Percentiles rank a stretch among this genome's conserved stretches.
These are phyloP conservation scores for Corinectria fuckeliana DNA, from an alignment of 2,329 filamentous ascomycete species.

Conservation along the genomic window DNA sequence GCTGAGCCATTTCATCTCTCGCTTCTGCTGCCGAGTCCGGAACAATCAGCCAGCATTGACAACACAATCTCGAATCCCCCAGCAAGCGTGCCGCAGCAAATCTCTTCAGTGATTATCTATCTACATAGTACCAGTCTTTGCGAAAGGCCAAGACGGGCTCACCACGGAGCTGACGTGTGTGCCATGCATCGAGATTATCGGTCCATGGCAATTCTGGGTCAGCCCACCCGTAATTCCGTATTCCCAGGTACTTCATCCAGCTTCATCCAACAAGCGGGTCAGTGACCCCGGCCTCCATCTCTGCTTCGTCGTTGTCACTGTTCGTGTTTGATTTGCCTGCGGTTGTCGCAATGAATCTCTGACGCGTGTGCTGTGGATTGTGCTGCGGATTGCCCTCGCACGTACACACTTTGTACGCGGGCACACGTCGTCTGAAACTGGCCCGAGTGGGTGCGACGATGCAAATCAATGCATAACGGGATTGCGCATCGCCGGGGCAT, in stretches of 20 bases:
- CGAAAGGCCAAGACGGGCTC: neutral
- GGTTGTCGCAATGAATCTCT: neutral
- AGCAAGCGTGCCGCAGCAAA: neutral
- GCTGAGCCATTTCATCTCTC: neutral
- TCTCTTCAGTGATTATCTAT: neutral
- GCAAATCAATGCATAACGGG: slow-evolving; percentile 5
- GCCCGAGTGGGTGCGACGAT: neutral
- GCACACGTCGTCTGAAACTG: slow-evolving; percentile 6
- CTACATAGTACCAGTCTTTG: neutral
- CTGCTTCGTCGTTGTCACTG: neutral
- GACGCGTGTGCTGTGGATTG: neutral
- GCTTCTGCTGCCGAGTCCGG: neutral
- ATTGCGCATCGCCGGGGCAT: slow-evolving; percentile 8
- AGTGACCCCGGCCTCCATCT: neutral
- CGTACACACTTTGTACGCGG: neutral
- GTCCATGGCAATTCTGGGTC: slow-evolving; percentile 2
- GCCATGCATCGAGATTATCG: slow-evolving; percentile 8
- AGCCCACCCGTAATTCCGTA: slow-evolving; percentile 3
- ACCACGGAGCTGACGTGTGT: slow-evolving; percentile 1
- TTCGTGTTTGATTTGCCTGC: neutral
- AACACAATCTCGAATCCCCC: neutral
- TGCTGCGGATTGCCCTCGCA: neutral
- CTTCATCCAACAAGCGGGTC: neutral
- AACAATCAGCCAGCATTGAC: neutral
- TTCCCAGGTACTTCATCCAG: neutral